Base-by-base conservation (phyloP, 768 basidiomycete genomes). In the Leccinum broughii region DNA sequence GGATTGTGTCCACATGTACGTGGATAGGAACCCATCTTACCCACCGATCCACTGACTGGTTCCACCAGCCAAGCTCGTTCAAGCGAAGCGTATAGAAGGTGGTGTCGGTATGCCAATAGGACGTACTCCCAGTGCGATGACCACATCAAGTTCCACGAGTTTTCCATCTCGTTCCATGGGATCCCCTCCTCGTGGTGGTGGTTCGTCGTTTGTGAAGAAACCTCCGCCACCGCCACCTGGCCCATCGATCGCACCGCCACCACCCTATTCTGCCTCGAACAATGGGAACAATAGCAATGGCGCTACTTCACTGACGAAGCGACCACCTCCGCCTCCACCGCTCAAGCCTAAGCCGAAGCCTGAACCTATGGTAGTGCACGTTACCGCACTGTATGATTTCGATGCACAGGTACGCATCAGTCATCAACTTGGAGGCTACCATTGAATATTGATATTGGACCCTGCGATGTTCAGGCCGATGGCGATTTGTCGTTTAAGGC, bases 361-460 rank as follows among this genome's bases (percentile, higher is more conserved):
- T 8, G 78, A 80, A 32, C 84, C 84, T 2, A 78, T 77, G 54
- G 76, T 81, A 3, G 83, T 87, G 72, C 94, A 93, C 68, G 94
- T 95, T 26, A 89, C 92, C 10, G 97, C 97, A 32, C 71, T 98
- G 69, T 99, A 97, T 70, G 97, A 99, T 74, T 99, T 96, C 71
- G 82, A 81, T 37, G 93, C 97, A 20, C 95, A 96, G 83, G 88
- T 86, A 69, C 56, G 78, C 69, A 20, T 50, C 50, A 30, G 13
- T 34, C 10, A 10, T 34, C 24, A 11, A 48, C 20, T 46, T 46
- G 44, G 44, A 20, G 20, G 44, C 44, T 46, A 20, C 44, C 20
- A 20, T 46, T 6, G 20, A 13, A 24, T 6, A 46, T 22, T 22
- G 13, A 11, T 8, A 28, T 15, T 60, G 7, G 63, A 44, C 10